Percentiles rank a stretch among this genome's conserved stretches.
Conservation (phyloP, 2,329 filamentous ascomycete species). For the Talaromyces sp. region DNA sequence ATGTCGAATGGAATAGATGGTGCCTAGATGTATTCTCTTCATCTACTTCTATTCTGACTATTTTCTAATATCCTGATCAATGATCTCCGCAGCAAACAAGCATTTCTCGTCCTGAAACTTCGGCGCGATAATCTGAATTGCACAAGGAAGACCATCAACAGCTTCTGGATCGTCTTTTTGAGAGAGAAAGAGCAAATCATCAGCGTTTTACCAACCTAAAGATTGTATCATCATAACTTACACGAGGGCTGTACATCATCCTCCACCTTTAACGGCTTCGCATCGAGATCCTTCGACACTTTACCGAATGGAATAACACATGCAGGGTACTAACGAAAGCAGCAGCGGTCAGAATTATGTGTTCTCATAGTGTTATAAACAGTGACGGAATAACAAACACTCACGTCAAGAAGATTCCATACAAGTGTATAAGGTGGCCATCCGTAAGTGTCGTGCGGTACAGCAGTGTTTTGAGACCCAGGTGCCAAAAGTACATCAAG, state of each 20-base stretch:
- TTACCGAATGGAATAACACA: constrained; percentile 7
- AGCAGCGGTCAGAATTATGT: neutral
- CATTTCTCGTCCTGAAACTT: neutral
- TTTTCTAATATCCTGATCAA: neutral
- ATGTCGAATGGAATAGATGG: too few species aligned
- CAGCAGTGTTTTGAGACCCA: constrained; percentile 48
- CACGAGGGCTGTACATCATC: constrained; percentile 7
- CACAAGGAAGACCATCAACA: neutral
- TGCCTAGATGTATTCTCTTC: neutral
- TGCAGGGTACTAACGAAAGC: constrained; percentile 4
- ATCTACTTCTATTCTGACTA: neutral
- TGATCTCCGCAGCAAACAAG: neutral
- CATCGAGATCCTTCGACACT: constrained; percentile 8
- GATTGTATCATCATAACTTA: neutral
- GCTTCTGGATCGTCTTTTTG: neutral
- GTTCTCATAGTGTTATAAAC: too few species aligned
- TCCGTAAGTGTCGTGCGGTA: constrained; percentile 49
- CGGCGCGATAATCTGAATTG: neutral
- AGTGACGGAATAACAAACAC: constrained; percentile 15
- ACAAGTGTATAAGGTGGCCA: constrained; percentile 38
- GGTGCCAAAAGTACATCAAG: constrained; percentile 48
- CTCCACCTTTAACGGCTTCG: neutral
- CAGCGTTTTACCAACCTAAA: neutral
- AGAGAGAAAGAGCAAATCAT: neutral
- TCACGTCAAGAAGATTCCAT: constrained; percentile 50